A percentile compares a stretch with the other conserved stretches of the same genome.
Conservation (phyloP, 306 rosid species). For the Quercus parvula region DNA sequence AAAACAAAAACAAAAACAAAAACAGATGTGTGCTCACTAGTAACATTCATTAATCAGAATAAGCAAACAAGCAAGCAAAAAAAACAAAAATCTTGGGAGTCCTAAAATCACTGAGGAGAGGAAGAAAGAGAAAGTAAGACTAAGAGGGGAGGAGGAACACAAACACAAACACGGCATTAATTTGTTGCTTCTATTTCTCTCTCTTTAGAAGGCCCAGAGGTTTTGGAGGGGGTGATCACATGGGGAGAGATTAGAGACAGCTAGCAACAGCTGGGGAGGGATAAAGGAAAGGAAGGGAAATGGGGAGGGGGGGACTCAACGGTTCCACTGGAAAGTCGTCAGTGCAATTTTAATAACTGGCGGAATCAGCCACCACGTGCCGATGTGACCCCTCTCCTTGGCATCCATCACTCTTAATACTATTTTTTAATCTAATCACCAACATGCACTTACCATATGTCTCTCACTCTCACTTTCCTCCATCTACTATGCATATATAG, state of each 20-base stretch:
- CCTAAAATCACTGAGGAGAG: not conserved
- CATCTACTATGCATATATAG: not conserved
- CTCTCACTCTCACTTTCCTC: not conserved
- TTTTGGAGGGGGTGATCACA: conserved; percentile 64
- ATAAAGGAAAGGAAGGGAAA: not conserved
- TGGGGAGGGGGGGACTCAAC: conserved; percentile 28
- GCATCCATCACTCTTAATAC: conserved; percentile 31
- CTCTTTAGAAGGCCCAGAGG: conserved; percentile 36
- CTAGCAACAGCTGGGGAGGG: conserved; percentile 92
- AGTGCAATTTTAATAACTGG: conserved; percentile 43
- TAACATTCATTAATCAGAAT: too few species aligned
- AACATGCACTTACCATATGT: not conserved
- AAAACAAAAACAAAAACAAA: not conserved
- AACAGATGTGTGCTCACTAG: not conserved
- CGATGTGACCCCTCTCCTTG: conserved; percentile 72
- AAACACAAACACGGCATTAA: not conserved
- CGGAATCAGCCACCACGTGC: conserved; percentile 90
- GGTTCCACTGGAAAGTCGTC: conserved; percentile 54
- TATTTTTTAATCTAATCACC: conserved; percentile 1
- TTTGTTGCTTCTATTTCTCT: conserved; percentile 9
- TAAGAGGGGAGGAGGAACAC: not conserved
- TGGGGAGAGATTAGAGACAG: conserved; percentile 78
- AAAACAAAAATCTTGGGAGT: conserved; percentile 9
- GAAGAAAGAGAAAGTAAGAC: too few species aligned
- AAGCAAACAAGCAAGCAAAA: conserved; percentile 17